Conservation (phyloP, 495 filamentous ascomycete species). For the Neurospora sp. region DNA sequence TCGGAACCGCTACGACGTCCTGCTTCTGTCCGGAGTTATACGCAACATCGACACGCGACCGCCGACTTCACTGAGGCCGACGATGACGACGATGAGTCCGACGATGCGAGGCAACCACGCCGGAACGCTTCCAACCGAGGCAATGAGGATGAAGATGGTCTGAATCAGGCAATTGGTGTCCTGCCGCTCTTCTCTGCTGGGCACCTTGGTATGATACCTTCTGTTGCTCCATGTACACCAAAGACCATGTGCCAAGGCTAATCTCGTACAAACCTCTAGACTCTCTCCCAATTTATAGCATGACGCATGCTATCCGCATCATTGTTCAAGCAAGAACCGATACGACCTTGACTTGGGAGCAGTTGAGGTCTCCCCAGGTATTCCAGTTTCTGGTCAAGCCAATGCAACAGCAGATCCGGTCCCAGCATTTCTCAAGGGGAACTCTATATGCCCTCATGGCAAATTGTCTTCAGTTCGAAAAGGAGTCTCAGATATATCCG, state of each 20-base stretch:
- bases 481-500: slow-evolving; percentile 70
- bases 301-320: slow-evolving; percentile 79
- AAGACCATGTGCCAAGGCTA: not conserved
- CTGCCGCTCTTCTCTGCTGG: slow-evolving; percentile 76
- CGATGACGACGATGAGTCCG: slow-evolving; percentile 39
- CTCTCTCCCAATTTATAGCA: slow-evolving; percentile 72
- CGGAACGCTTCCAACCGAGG: slow-evolving; percentile 7
- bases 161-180: slow-evolving; percentile 47
- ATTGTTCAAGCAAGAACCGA: slow-evolving; percentile 75
- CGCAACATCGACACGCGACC: slow-evolving; percentile 37
- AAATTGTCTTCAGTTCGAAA: slow-evolving; percentile 86
- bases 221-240: not conserved
- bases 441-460: slow-evolving; percentile 85
- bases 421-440: slow-evolving; percentile 70
- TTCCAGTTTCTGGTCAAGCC: slow-evolving; percentile 94
- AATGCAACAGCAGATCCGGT: slow-evolving; percentile 69
- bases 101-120: slow-evolving; percentile 28
- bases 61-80: slow-evolving; percentile 48
- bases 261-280: slow-evolving; percentile 9
- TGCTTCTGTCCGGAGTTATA: slow-evolving; percentile 25
- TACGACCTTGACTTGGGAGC: slow-evolving; percentile 90
- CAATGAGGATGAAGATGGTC: slow-evolving; percentile 42
- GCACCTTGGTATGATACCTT: slow-evolving; percentile 53
- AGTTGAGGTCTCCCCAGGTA: slow-evolving; percentile 85
- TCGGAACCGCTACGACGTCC: slow-evolving; percentile 7